Conservation (phyloP, 306 rosid genomes). For the Ziziphus jujuba region DNA sequence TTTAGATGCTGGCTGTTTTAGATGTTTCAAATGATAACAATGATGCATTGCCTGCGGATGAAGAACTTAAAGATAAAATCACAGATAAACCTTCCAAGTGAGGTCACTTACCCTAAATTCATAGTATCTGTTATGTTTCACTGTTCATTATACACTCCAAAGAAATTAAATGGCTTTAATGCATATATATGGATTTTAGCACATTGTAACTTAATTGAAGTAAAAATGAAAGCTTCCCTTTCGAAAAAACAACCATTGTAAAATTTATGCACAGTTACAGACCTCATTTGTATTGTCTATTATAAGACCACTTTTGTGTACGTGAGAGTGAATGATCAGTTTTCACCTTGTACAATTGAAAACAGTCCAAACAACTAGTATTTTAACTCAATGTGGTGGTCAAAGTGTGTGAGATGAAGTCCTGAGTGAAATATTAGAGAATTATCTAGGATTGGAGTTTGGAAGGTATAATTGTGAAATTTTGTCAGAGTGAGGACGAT, state of each 20-base stretch:
- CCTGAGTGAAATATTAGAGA: neutral
- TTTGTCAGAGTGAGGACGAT: neutral
- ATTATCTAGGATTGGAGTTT: neutral
- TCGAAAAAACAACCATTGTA: neutral
- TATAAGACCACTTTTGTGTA: neutral
- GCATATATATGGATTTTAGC: neutral
- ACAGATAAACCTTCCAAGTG: slow-evolving; percentile 43
- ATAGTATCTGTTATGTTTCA: neutral
- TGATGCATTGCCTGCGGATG: slow-evolving; percentile 32
- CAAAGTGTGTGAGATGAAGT: neutral
- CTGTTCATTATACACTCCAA: neutral
- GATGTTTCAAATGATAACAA: slow-evolving; percentile 39
- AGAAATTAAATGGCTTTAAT: too few relatives aligned
- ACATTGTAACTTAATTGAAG: neutral
- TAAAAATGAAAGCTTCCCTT: too few relatives aligned
- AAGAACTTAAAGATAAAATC: slow-evolving; percentile 36
- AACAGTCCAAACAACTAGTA: too few relatives aligned
- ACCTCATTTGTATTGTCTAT: neutral
- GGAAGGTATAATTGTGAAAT: neutral
- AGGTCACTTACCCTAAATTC: slow-evolving; percentile 20
- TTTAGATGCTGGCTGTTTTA: slow-evolving; percentile 17
- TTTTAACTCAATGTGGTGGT: too few relatives aligned
- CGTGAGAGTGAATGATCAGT: neutral
- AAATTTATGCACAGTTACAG: neutral
- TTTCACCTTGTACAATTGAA: neutral